Base-by-base conservation (phyloP, 1,284 basidiomycete genomes). In the Serendipita sp. region DNA sequence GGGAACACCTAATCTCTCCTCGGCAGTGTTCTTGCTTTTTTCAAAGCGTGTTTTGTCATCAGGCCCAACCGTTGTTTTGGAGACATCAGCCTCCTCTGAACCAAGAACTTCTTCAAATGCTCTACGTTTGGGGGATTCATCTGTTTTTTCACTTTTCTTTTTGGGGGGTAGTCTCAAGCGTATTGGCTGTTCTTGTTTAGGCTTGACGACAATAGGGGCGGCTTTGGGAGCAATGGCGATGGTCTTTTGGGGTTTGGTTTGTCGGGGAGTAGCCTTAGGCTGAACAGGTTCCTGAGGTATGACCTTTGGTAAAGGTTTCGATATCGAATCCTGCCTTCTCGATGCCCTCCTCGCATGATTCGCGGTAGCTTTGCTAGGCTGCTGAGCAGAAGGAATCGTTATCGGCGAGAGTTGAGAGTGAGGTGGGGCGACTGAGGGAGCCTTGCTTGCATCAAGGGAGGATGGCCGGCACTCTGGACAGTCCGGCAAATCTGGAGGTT, bases 81-180 rank as follows among this genome's bases (percentile, higher is more conserved):
- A 75, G 32, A 81, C 88, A 71, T 93, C 89, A 32, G 92, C 83
- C 62, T 97, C 88, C 13, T 79, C 76, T 0, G 79, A 76, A 15
- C 73, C 74, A 61, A 98, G 77, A 62, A 94, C 76, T 44, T 93
- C 88, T 63, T 94, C 88, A 73, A 95, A 91, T 64, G 93, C 77
- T 62, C 53, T 17, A n/a, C 83, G 82, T 45, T 75, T 77, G 45
- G 69, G 65, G 17, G 62, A 53, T 17, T 73, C 74, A 2, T 76
- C 74, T n/a, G 68, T 74, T 26, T 82, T 79, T 5, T 83, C 81
- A 61, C 87, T 83, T n/a, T 79, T 78, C 64, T 78, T 78, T 29
- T 75, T 74, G 3, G 76, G 71, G 0, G 82, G 77, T 34, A 85
- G 71, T 38, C 80, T 80, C 61, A 86, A n/a, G 8, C 32, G 17